Percentiles rank a stretch among this genome's conserved stretches.
These are phyloP conservation scores for Chenopodium album DNA, from an alignment of 148 eudicot species.

Conservation along the genomic window DNA sequence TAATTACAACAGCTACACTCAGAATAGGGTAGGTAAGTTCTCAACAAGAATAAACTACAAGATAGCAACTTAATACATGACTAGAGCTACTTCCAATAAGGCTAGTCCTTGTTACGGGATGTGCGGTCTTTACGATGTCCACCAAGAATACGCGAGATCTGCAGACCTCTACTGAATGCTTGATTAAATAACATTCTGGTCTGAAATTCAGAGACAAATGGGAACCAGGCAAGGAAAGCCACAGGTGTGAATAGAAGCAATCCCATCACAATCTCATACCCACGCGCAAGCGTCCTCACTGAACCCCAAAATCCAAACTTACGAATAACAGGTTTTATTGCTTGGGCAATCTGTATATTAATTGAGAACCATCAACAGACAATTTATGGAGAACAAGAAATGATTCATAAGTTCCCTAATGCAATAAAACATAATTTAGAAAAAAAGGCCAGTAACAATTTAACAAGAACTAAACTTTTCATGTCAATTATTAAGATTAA, in stretches of 20 bases:
- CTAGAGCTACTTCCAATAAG: not conserved
- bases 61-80: not conserved
- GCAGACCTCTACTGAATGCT: constrained; percentile 87
- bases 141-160: constrained; percentile 80
- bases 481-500: not conserved
- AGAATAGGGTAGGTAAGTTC: not conserved
- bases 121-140: constrained; percentile 76
- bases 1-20: constrained; percentile 20
- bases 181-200: constrained; percentile 85
- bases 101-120: constrained; percentile 61
- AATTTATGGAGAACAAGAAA: not conserved
- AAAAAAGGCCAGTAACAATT: not conserved
- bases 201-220: constrained; percentile 80
- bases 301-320: constrained; percentile 67
- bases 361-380: not conserved
- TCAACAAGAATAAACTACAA: not conserved
- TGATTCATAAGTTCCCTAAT: not conserved
- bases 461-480: not conserved
- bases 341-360: constrained; percentile 61
- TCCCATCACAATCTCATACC: constrained; percentile 77
- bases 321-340: constrained; percentile 53
- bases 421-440: not conserved
- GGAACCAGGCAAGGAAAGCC: constrained; percentile 88
- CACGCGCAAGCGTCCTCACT: constrained; percentile 68
- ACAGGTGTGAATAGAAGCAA: constrained; percentile 77